Evolutionary conservation across 352 stramenopile species (phyloP).

Genomic region (Aphanomyces stellatus): DNA sequence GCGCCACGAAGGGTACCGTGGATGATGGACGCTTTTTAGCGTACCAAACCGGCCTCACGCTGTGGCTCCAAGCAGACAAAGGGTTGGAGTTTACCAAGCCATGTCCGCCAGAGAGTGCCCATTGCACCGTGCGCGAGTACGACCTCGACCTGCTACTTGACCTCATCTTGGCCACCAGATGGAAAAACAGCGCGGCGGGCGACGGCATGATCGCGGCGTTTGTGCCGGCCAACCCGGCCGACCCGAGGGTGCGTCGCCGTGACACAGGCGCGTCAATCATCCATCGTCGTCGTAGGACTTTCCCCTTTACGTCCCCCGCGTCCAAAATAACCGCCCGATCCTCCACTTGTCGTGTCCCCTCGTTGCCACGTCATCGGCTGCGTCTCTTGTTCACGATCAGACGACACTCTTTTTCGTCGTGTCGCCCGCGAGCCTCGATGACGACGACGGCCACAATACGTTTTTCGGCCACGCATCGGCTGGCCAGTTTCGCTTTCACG

Average conservation of each 20-base stretch:
- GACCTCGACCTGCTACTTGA: not conserved
- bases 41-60: not conserved
- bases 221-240: not conserved
- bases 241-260: not conserved
- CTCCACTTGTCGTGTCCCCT: slow-evolving; percentile 4
- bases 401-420: slow-evolving; percentile 8
- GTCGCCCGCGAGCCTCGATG: not conserved
- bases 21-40: not conserved
- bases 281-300: not conserved
- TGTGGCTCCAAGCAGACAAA: slow-evolving; percentile 3
- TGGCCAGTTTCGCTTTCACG: not conserved
- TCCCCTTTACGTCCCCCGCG: not conserved
- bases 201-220: not conserved
- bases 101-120: not conserved
- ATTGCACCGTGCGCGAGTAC: not conserved
- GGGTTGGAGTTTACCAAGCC: not conserved
- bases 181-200: not conserved
- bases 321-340: not conserved
- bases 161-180: not conserved
- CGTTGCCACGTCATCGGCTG: not conserved
- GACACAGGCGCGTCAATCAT: not conserved
- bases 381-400: not conserved
- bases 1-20: not conserved
- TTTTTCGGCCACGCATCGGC: slow-evolving; percentile 4
- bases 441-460: not conserved